Evolutionary conservation across 2,329 filamentous ascomycete genomes (phyloP), one percentile per base, ranked within the genome.

Genomic region (Neonectria hederae): DNA sequence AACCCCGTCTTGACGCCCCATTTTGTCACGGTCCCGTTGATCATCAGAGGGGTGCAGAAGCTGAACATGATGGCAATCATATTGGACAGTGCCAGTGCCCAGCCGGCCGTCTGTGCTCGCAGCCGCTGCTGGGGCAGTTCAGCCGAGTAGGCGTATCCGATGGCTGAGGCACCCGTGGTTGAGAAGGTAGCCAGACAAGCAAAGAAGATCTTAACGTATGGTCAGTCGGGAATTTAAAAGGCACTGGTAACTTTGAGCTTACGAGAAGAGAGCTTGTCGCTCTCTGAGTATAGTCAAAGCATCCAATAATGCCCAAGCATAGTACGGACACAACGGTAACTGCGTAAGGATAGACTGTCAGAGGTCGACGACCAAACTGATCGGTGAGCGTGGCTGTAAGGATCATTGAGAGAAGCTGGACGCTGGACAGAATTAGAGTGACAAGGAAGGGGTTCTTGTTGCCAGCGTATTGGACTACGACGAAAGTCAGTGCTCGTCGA

Each of bases 1-100:
- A 82, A 82, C 0, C 80, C 81, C 0, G 81, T 83, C 65, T 80
- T 81, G 2, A 82, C 78, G 6, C 81, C 80, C 80, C 81, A 83
- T n/a, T 77, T 65, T 0, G 72, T 63, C 1, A 63, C 62, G 0
- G 53, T 49, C 7, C 76, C 78, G 45, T 82, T 81, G 57, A 83
- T 82, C 81, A 83, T 83, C 9, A 81, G 54, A 1, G 81, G 81
- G 0, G 80, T 82, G 59, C 76, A 79, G 70, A 83, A 82, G 56
- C 77, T 82, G 57, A 83, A 82, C 77, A 83, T 80, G 63, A 81
- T 80, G 11, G 74, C 78, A 11, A 82, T 69, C 28, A 77, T 53
- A 53, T 82, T 82, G 1, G 80, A 81, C 4, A 71, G 69, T 0
- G 80, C 80, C 0, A 82, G 52, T 14, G 62, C 58, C 65, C 62